Evolutionary conservation across 139 green algal species (phyloP).

Genomic region (Mesotaenium endlicherianum): DNA sequence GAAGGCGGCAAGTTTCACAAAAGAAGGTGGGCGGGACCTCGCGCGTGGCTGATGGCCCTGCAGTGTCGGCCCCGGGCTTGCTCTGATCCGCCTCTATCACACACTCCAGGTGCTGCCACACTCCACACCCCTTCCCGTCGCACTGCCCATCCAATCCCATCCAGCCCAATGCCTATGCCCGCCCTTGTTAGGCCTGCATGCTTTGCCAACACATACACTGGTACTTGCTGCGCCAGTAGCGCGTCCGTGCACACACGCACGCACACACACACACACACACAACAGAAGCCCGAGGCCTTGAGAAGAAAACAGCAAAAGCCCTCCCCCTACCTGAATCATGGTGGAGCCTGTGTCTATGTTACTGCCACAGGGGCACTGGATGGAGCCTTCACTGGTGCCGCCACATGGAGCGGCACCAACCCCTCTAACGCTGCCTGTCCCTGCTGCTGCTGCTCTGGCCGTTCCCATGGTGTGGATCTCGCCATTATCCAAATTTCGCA

Average conservation of each 20-base stretch:
- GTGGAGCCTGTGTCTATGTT: not conserved
- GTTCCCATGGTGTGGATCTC: not conserved
- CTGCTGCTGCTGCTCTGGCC: not conserved
- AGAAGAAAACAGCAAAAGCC: too few relatives aligned
- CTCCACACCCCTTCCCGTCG: not conserved
- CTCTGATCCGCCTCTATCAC: not conserved
- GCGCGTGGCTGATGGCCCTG: too few relatives aligned
- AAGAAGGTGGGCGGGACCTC: not conserved
- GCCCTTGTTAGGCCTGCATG: too few relatives aligned
- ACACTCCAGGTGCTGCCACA: constrained; percentile 13
- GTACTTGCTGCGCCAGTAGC: too few relatives aligned
- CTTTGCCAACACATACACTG: too few relatives aligned
- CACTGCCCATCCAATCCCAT: constrained; percentile 1
- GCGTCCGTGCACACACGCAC: too few relatives aligned
- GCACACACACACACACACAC: too few relatives aligned
- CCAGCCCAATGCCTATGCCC: too few relatives aligned
- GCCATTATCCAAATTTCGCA: not conserved
- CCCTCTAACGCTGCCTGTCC: not conserved
- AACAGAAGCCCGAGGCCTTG: too few relatives aligned
- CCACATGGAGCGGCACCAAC: not conserved
- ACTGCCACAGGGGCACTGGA: not conserved
- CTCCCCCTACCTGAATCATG: too few relatives aligned
- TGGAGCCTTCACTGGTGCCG: not conserved
- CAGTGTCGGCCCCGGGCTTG: not conserved
- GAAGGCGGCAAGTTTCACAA: constrained; percentile 1